These are phyloP conservation scores for Alternaria arborescens DNA, from an alignment of 2,329 filamentous ascomycete genomes.

Conservation along the genomic window DNA sequence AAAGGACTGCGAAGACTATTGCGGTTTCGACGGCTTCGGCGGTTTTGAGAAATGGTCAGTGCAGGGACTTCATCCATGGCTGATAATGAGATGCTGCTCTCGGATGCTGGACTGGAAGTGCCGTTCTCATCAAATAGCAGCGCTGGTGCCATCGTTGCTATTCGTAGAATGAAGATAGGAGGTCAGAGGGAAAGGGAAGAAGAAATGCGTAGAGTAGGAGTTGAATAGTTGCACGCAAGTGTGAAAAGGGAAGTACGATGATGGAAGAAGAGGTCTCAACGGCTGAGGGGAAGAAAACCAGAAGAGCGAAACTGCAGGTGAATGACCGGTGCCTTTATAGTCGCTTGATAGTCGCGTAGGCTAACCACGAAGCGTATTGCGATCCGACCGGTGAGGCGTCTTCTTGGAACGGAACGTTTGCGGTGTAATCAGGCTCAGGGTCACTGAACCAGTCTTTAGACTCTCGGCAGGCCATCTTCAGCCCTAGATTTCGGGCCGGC, in stretches of 20 bases:
- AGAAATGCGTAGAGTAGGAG: background rate
- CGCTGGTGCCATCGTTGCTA: slow-evolving; percentile 14
- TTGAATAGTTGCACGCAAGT: background rate
- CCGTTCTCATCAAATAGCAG: slow-evolving; percentile 10
- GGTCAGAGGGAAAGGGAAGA: background rate
- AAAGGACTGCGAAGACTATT: slow-evolving; percentile 32
- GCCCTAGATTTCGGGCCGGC: slow-evolving; percentile 5
- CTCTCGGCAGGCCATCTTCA: slow-evolving; percentile 16
- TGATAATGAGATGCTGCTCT: slow-evolving; percentile 1
- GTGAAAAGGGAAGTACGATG: background rate
- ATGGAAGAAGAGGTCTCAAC: background rate
- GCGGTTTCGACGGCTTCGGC: background rate
- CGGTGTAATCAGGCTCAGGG: slow-evolving; percentile 18
- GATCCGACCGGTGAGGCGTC: slow-evolving; percentile 18
- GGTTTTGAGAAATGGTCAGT: background rate
- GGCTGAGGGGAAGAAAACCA: background rate
- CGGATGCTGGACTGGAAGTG: background rate
- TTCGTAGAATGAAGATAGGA: background rate
- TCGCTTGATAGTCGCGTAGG: slow-evolving; percentile 18
- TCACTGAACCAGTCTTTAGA: slow-evolving; percentile 12
- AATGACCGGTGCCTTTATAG: slow-evolving; percentile 20
- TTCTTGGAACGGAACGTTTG: slow-evolving; percentile 16
- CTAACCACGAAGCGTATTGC: slow-evolving; percentile 15
- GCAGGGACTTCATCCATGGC: background rate
- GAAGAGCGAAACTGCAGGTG: background rate